These are phyloP conservation scores for Pterula multifida DNA, from an alignment of 1,284 basidiomycete genomes.

Conservation along the genomic window DNA sequence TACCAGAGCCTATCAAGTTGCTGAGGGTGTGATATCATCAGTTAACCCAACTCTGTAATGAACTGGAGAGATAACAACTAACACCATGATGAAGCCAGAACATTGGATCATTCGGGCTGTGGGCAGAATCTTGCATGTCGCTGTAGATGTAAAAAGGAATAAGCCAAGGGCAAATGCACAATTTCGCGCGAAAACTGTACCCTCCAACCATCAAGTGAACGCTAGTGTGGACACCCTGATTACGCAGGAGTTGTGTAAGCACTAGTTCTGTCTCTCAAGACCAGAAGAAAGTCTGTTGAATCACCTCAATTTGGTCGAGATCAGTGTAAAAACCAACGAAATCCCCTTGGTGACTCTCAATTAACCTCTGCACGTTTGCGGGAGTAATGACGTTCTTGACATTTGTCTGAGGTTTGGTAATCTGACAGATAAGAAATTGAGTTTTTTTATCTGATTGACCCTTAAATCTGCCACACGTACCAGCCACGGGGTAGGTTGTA, in stretches of 20 bases:
- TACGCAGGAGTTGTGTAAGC: no score
- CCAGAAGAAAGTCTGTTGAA: no score
- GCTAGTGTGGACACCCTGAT: background rate
- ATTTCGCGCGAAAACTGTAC: no score
- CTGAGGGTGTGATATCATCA: background rate
- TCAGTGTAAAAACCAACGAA: background rate
- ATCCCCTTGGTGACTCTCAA: background rate
- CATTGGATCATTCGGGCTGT: background rate
- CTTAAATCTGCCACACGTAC: background rate
- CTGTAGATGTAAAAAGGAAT: no score
- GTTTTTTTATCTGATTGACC: no score
- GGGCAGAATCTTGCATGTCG: background rate
- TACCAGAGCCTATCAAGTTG: background rate
- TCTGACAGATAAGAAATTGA: background rate
- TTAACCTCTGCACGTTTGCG: background rate
- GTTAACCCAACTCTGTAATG: background rate
- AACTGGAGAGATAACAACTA: background rate
- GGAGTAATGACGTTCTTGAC: background rate
- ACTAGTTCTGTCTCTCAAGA: no score
- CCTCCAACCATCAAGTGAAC: background rate
- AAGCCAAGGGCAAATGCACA: no score
- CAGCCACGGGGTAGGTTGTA: background rate
- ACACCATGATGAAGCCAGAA: slow-evolving; percentile 1
- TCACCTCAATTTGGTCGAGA: background rate
- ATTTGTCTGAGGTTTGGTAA: background rate